Conservation (phyloP, 352 stramenopile genomes). For the Globisporangium rhizosaccharum region DNA sequence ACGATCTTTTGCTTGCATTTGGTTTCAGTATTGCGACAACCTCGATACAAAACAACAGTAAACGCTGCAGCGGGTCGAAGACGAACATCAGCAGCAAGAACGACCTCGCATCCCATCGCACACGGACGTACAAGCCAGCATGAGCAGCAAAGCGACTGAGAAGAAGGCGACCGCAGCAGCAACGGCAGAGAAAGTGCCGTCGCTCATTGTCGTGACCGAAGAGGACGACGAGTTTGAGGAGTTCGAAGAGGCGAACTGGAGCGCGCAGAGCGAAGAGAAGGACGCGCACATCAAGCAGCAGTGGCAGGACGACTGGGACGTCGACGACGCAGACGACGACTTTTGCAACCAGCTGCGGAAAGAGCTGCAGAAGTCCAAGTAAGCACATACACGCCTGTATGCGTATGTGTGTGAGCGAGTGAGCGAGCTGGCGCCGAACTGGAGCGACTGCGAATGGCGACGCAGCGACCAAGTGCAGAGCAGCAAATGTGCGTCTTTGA, state of each 20-base stretch:
- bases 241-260: conserved; percentile 82
- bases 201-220: conserved; percentile 78
- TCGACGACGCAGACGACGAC: conserved; percentile 89
- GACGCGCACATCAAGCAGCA: conserved; percentile 85
- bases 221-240: conserved; percentile 89
- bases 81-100: background rate
- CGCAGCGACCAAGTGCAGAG: too few relatives aligned
- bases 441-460: too few relatives aligned
- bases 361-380: conserved; percentile 85
- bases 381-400: background rate
- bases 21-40: background rate
- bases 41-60: background rate
- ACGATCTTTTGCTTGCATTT: conserved; percentile 11
- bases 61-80: background rate
- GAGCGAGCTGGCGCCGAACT: background rate
- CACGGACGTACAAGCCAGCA: conserved; percentile 25
- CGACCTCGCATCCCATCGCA: background rate
- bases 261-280: conserved; percentile 68
- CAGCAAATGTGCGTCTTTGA: too few relatives aligned
- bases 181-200: conserved; percentile 46
- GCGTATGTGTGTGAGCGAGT: background rate
- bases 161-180: conserved; percentile 7
- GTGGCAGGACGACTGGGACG: conserved; percentile 92
- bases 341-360: conserved; percentile 91
- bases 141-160: conserved; percentile 8